These are phyloP conservation scores for Cyclotella baltica DNA, from an alignment of 108 stramenopile genomes.

Conservation along the genomic window DNA sequence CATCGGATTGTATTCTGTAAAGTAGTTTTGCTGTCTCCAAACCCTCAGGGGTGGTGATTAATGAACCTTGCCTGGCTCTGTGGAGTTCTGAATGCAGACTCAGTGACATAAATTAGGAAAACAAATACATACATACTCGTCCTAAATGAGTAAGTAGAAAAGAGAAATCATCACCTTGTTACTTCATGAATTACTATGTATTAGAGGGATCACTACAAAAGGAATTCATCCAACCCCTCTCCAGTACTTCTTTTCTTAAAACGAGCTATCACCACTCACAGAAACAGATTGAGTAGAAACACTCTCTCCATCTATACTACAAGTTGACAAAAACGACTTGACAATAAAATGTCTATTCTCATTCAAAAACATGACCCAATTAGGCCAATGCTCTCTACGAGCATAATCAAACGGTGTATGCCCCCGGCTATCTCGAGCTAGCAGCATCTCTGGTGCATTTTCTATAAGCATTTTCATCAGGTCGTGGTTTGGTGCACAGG, in stretches of 20 bases:
- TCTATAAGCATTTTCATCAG: slow-evolving; percentile 41
- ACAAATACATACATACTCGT: too few relatives aligned
- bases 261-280: slow-evolving; percentile 12
- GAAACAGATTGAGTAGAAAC: slow-evolving; percentile 8
- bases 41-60: too few relatives aligned
- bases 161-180: too few relatives aligned
- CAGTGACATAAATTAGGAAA: too few relatives aligned
- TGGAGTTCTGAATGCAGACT: too few relatives aligned
- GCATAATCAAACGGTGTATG: slow-evolving; percentile 85
- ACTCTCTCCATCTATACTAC: slow-evolving; percentile 30
- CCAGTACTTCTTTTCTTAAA: slow-evolving; percentile 3
- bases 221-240: too few relatives aligned
- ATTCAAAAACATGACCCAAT: slow-evolving; percentile 52
- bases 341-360: slow-evolving; percentile 51
- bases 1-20: too few relatives aligned
- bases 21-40: too few relatives aligned
- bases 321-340: slow-evolving; percentile 32
- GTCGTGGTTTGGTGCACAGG: slow-evolving; percentile 40
- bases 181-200: too few relatives aligned
- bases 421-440: slow-evolving; percentile 73
- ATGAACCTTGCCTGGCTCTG: too few relatives aligned
- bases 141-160: too few relatives aligned
- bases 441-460: slow-evolving; percentile 59
- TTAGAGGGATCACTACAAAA: too few relatives aligned
- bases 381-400: slow-evolving; percentile 69